phyloP scores from a whole-genome alignment of 257 asterid genomes.

The Voacanga thouarsii region DNA sequence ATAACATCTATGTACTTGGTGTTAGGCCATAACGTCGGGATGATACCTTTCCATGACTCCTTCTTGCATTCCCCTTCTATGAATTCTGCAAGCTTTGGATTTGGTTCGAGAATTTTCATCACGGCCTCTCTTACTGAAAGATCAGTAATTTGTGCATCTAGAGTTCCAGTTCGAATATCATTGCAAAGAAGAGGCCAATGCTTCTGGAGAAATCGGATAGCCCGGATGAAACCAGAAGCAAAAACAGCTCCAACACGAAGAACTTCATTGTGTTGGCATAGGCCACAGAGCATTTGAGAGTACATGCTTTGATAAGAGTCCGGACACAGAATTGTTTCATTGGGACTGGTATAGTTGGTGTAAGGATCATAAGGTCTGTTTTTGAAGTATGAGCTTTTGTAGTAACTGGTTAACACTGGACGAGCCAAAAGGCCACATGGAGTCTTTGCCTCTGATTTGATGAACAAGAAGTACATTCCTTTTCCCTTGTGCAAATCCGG shows the following conservation, averaged over 20 bases:
- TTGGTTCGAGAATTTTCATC: slow-evolving; percentile 30
- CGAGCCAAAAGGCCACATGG: slow-evolving; percentile 41
- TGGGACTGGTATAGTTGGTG: slow-evolving; percentile 46
- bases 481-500: slow-evolving; percentile 39
- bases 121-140: slow-evolving; percentile 31
- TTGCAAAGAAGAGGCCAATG: slow-evolving; percentile 33
- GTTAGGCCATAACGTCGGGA: slow-evolving; percentile 39
- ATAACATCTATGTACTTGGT: slow-evolving; percentile 41
- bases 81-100: slow-evolving; percentile 33
- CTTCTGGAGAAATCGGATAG: slow-evolving; percentile 37
- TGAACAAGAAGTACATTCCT: slow-evolving; percentile 36
- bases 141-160: slow-evolving; percentile 27
- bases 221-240: slow-evolving; percentile 44
- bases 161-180: slow-evolving; percentile 35
- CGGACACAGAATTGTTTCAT: slow-evolving; percentile 34
- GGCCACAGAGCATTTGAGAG: slow-evolving; percentile 49
- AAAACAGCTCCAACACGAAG: slow-evolving; percentile 41
- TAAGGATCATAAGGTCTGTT: slow-evolving; percentile 32
- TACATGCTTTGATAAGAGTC: slow-evolving; percentile 49
- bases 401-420: slow-evolving; percentile 39
- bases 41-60: slow-evolving; percentile 40
- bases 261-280: slow-evolving; percentile 30
- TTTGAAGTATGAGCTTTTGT: slow-evolving; percentile 32
- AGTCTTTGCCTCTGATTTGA: slow-evolving; percentile 35
- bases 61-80: slow-evolving; percentile 32